Evolutionary conservation across 2,329 filamentous ascomycete genomes (phyloP), one percentile per base, ranked within the genome.

Genomic region (Diaporthe longicolla): DNA sequence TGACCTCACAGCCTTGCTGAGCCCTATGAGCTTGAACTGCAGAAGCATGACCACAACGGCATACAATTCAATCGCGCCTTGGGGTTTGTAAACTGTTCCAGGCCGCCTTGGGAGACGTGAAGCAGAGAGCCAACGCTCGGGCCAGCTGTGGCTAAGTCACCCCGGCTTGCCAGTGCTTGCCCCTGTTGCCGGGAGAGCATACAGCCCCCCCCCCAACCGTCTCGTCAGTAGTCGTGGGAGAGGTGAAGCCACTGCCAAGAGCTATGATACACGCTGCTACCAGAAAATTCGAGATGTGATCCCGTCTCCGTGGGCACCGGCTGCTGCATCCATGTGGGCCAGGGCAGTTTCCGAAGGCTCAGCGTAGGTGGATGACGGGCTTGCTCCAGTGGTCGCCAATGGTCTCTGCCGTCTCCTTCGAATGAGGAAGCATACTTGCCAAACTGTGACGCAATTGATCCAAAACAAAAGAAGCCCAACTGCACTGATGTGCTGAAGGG

Each of bases 11-110:
- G 63, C 45, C 45, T 52, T 52, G 45, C 63, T 37, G 59, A 65
- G 61, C 61, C 61, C 45, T 66, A 66, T 19, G 61, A 50, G 45
- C 63, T 54, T 52, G 29, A 66, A 66, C n/a, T 37, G 48, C 17
- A 6, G 40, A 7, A 63, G 40, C 59, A 63, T 63, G 40, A 29
- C 17, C 24, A 45, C 17, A 13, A 32, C 19, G n/a, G 59, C 63
- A 66, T 66, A 52, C 63, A 52, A 4, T 37, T 52, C 45, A 52
- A 24, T 50, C 29, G 29, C 21, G 43, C 24, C 61, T 37, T 52
- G 61, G 29, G 24, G 43, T 50, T 50, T 50, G 21, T 52, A 13
- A n/a, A 66, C 4, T 35, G 61, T 66, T 37, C 19, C 43, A 50
- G 29, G 43, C 19, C 21, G 43, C 24, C 61, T 37, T 52, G 61